phyloP scores from a whole-genome alignment of 371 early-diverging fungal species.

The Mucor plumbeus region DNA sequence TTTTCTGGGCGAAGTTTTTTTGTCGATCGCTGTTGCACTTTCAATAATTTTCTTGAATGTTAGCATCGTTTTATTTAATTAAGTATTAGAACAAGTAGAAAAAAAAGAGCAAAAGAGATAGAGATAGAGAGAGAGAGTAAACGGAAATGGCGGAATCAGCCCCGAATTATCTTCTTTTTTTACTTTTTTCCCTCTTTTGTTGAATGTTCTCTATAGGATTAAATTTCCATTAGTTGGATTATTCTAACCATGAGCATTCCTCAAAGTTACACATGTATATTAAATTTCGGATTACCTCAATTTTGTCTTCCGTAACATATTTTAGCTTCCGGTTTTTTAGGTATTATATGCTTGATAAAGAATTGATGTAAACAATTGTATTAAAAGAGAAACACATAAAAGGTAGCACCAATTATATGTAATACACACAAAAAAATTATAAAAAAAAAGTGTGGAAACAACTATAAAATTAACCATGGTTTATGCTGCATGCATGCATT shows the following conservation, averaged over 20 bases:
- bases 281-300: constrained; percentile 7
- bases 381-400: neutral
- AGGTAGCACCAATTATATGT: neutral
- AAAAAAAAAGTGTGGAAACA: too few relatives aligned
- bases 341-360: neutral
- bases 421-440: neutral
- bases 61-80: neutral
- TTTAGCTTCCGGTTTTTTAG: constrained; percentile 10
- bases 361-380: constrained; percentile 8
- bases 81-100: neutral
- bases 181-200: constrained; percentile 1
- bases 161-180: constrained; percentile 9
- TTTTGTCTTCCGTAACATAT: constrained; percentile 14
- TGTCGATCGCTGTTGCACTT: constrained; percentile 12
- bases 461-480: too few relatives aligned
- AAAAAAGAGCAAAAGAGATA: neutral
- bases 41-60: constrained; percentile 5
- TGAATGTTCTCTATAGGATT: constrained; percentile 4
- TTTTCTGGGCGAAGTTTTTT: constrained; percentile 14
- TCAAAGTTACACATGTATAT: constrained; percentile 3
- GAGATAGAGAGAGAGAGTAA: neutral
- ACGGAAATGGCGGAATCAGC: constrained; percentile 19
- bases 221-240: constrained; percentile 4
- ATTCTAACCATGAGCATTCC: constrained; percentile 1
- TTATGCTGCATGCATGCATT: too few relatives aligned